Base-by-base conservation (phyloP, 2,329 filamentous ascomycete genomes). In the Alternaria angustiovoidea region DNA sequence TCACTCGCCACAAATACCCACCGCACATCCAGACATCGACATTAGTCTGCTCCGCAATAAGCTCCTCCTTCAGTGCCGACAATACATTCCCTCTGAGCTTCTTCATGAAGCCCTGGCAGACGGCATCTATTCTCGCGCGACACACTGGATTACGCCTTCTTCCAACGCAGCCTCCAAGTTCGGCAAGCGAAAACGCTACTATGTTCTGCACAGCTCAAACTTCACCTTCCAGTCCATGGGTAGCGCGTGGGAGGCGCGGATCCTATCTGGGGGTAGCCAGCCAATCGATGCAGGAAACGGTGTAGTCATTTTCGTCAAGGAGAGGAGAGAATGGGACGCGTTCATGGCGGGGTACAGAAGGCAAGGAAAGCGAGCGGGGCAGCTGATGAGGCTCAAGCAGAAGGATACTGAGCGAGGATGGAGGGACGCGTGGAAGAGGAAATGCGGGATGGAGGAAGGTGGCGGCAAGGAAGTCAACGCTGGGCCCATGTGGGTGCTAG, bases 401-500 rank as follows among this genome's bases (percentile, higher is more conserved):
- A 65, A 65, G 41, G 67, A 67, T 16, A 63, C 60, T 8, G 69
- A 72, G 60, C 52, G 68, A 36, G 61, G 44, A 9, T 69, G 67
- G 69, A 64, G 68, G 46, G 68, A 72, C 16, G 63, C 61, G 22
- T 70, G 69, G 69, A 69, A 64, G 64, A 61, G 59, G 56, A 69
- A 64, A 42, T 72, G 69, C 43, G 69, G 68, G n/a, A 58, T 69
- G 57, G 64, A 58, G 36, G 67, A 65, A 22, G 59, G 49, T 8
- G 64, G 57, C 16, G 65, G 63, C 51, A 71, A 66, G 41, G 66
- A 70, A 59, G 61, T 63, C 11, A 71, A 69, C 43, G 68, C 68
- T 22, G 69, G 69, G 46, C 68, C 69, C 6, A 71, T 71, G 68
- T 72, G 69, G 69, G 68, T 71, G 51, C 63, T 72, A 11, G 69